These are phyloP conservation scores for Sporothrix inflata DNA, from an alignment of 2,329 filamentous ascomycete genomes.

Conservation along the genomic window DNA sequence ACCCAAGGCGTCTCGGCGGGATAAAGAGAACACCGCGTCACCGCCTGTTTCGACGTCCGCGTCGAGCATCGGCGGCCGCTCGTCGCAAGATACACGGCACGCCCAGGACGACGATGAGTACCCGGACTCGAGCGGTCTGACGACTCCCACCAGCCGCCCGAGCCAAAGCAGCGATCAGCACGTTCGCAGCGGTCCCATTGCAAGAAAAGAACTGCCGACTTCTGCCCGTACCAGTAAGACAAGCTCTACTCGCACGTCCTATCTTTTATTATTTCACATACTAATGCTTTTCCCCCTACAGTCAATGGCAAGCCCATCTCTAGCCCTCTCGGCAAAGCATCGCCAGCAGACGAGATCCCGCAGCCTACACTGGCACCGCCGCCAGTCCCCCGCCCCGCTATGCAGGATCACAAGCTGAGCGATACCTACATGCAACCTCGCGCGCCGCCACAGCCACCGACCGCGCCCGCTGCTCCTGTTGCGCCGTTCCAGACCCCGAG, in stretches of 20 bases:
- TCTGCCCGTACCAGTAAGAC: slow-evolving; percentile 50
- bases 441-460: slow-evolving; percentile 59
- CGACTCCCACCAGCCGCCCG: slow-evolving; percentile 45
- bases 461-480: slow-evolving; percentile 46
- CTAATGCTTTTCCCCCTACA: slow-evolving; percentile 32
- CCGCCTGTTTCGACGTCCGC: slow-evolving; percentile 34
- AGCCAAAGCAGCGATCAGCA: slow-evolving; percentile 50
- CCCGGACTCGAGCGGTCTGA: slow-evolving; percentile 43
- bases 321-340: slow-evolving; percentile 31
- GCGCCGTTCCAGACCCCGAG: slow-evolving; percentile 36
- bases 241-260: neutral
- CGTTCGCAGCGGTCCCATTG: slow-evolving; percentile 53
- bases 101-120: slow-evolving; percentile 56
- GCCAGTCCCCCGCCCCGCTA: slow-evolving; percentile 37
- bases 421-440: slow-evolving; percentile 63
- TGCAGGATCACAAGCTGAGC: slow-evolving; percentile 48
- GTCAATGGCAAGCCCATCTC: slow-evolving; percentile 44
- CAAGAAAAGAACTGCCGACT: slow-evolving; percentile 66
- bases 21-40: slow-evolving; percentile 43
- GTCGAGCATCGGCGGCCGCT: slow-evolving; percentile 49
- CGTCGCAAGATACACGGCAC: slow-evolving; percentile 62
- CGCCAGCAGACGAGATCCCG: slow-evolving; percentile 23
- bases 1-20: slow-evolving; percentile 45
- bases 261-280: neutral
- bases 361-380: slow-evolving; percentile 31